These are phyloP conservation scores for Vigna hirtella DNA, from an alignment of 306 rosid genomes.

Conservation along the genomic window DNA sequence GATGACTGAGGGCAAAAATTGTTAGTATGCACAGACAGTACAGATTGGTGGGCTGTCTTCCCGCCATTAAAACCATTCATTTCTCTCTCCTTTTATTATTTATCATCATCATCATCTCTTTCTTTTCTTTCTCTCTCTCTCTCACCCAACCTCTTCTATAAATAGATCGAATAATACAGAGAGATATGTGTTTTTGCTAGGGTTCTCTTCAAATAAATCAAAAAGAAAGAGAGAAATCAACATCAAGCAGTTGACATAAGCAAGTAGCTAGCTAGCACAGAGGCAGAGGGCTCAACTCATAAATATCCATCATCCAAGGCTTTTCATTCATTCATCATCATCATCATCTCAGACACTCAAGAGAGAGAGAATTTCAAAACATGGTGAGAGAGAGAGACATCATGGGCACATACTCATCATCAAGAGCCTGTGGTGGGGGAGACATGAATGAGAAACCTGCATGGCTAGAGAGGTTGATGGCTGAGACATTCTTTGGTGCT, in stretches of 20 bases:
- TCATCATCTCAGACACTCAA: neutral
- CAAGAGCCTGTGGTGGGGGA: slow-evolving; percentile 38
- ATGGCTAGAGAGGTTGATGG: slow-evolving; percentile 86
- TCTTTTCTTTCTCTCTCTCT: neutral
- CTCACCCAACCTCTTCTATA: slow-evolving; percentile 39
- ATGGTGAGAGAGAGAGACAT: slow-evolving; percentile 56
- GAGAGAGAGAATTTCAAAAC: neutral
- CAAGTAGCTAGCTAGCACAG: neutral
- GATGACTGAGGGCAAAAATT: slow-evolving; percentile 48
- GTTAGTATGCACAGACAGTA: slow-evolving; percentile 61
- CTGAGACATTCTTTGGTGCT: slow-evolving; percentile 86
- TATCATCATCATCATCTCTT: neutral
- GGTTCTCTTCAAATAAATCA: slow-evolving; percentile 39
- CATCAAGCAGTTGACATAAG: slow-evolving; percentile 36
- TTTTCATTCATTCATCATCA: neutral
- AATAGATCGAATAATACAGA: slow-evolving; percentile 47
- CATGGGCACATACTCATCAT: slow-evolving; percentile 42
- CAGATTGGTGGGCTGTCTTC: slow-evolving; percentile 70
- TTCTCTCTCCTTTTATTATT: slow-evolving; percentile 5
- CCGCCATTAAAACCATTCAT: slow-evolving; percentile 65
- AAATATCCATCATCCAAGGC: slow-evolving; percentile 15
- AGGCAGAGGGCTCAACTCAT: slow-evolving; percentile 14
- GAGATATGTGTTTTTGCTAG: slow-evolving; percentile 22
- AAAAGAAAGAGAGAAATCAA: neutral
- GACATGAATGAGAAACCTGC: slow-evolving; percentile 72